Percentiles rank a stretch among this genome's conserved stretches.
Evolutionary conservation across 176 grass and related monocot species (phyloP).

Genomic region (Lolium rigidum): DNA sequence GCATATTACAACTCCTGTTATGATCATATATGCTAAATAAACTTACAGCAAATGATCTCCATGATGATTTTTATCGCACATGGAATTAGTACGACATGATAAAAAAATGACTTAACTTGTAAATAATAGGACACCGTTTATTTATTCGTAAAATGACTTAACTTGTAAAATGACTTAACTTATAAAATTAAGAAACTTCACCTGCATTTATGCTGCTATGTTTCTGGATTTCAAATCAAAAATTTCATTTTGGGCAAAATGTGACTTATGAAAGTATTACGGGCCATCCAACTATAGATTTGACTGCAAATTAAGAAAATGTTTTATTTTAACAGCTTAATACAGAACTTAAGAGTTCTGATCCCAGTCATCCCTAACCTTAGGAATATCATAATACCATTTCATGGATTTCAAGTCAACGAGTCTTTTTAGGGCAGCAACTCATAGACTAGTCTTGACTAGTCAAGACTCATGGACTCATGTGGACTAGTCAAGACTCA

Average conservation of each 20-base stretch:
- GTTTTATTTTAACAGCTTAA: not conserved
- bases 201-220: not conserved
- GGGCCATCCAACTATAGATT: not conserved
- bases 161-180: too few relatives aligned
- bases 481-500: too few relatives aligned
- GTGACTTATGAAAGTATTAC: not conserved
- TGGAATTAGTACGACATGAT: not conserved
- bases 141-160: constrained; percentile 5
- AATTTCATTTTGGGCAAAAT: constrained; percentile 7
- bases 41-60: not conserved
- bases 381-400: constrained; percentile 1
- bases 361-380: not conserved
- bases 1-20: constrained; percentile 2
- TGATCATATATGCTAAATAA: constrained; percentile 1
- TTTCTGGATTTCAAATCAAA: not conserved
- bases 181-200: constrained; percentile 25
- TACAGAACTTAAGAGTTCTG: not conserved
- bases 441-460: too few relatives aligned
- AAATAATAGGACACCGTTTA: constrained; percentile 20
- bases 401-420: too few relatives aligned
- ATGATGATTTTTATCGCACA: constrained; percentile 26
- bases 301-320: not conserved
- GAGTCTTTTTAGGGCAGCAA: too few relatives aligned
- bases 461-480: too few relatives aligned
- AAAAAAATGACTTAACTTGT: constrained; percentile 4